These are phyloP conservation scores for Parascedosporium putredinis DNA, from an alignment of 2,329 filamentous ascomycete species.

Conservation along the genomic window DNA sequence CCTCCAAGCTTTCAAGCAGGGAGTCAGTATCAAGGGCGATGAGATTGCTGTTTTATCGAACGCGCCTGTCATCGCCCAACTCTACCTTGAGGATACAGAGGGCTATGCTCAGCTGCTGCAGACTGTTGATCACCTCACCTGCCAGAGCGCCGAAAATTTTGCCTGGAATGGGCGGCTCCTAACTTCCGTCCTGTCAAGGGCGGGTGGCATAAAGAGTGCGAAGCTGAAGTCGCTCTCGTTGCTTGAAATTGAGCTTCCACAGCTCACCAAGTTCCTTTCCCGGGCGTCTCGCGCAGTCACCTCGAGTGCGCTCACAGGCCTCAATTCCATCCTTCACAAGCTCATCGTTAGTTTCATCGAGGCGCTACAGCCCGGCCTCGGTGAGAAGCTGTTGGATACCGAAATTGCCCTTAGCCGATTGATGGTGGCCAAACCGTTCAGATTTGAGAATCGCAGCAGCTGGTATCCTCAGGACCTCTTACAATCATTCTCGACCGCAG, in stretches of 20 bases:
- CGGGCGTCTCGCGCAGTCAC: conserved; percentile 37
- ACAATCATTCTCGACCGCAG: neutral
- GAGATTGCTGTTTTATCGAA: conserved; percentile 40
- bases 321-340: conserved; percentile 37
- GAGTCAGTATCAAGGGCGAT: neutral
- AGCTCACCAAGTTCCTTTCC: conserved; percentile 45
- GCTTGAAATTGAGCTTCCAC: conserved; percentile 54
- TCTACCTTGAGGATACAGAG: conserved; percentile 25
- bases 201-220: conserved; percentile 40
- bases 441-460: neutral
- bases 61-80: conserved; percentile 29
- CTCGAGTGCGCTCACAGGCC: conserved; percentile 35
- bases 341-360: conserved; percentile 25
- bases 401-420: neutral
- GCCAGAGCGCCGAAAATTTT: conserved; percentile 22
- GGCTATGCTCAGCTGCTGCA: conserved; percentile 32
- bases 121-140: conserved; percentile 35
- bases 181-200: conserved; percentile 41
- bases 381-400: neutral
- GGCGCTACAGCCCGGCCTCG: conserved; percentile 2
- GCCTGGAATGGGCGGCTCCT: conserved; percentile 30
- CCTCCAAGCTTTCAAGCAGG: conserved; percentile 21
- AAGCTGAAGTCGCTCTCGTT: conserved; percentile 50
- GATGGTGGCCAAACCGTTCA: conserved; percentile 1
- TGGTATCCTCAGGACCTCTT: conserved; percentile 1